These are phyloP conservation scores for Spathaspora girioi DNA, from an alignment of 805 yeast genomes.

Conservation along the genomic window DNA sequence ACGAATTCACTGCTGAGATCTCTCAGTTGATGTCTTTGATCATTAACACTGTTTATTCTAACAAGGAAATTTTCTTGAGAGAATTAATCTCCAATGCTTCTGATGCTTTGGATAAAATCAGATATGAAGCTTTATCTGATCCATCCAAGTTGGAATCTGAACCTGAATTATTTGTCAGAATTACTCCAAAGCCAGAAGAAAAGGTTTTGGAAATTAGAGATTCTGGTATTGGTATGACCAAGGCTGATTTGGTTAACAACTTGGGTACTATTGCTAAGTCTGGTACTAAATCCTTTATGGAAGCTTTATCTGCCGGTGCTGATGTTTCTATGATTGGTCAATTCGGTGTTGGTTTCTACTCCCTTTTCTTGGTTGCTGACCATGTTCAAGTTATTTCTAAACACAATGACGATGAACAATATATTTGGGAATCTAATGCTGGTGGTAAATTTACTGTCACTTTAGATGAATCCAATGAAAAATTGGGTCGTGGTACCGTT, in stretches of 20 bases:
- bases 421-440: constrained; percentile 99
- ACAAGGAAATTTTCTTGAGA: constrained; percentile 98
- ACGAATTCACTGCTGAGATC: constrained; percentile 99
- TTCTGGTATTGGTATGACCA: constrained; percentile 99
- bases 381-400: constrained; percentile 97
- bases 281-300: constrained; percentile 99
- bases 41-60: constrained; percentile 99
- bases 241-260: constrained; percentile 97
- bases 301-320: constrained; percentile 98
- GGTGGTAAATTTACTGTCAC: constrained; percentile 99
- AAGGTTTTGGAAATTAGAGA: constrained; percentile 96
- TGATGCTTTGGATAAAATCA: constrained; percentile 97
- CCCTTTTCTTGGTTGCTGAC: constrained; percentile 98
- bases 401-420: constrained; percentile 98
- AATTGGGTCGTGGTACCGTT: constrained; percentile 89
- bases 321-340: constrained; percentile 99
- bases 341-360: constrained; percentile 99
- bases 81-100: constrained; percentile 98
- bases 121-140: constrained; percentile 94
- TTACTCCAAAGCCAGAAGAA: constrained; percentile 93
- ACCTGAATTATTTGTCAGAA: constrained; percentile 95
- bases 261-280: constrained; percentile 99
- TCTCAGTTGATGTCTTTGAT: constrained; percentile 99
- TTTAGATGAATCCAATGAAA: constrained; percentile 82
- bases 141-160: constrained; percentile 89